Percentiles rank a stretch among this genome's conserved stretches.
phyloP scores from a whole-genome alignment of 2,329 filamentous ascomycete genomes.

The Colletotrichum cereale region DNA sequence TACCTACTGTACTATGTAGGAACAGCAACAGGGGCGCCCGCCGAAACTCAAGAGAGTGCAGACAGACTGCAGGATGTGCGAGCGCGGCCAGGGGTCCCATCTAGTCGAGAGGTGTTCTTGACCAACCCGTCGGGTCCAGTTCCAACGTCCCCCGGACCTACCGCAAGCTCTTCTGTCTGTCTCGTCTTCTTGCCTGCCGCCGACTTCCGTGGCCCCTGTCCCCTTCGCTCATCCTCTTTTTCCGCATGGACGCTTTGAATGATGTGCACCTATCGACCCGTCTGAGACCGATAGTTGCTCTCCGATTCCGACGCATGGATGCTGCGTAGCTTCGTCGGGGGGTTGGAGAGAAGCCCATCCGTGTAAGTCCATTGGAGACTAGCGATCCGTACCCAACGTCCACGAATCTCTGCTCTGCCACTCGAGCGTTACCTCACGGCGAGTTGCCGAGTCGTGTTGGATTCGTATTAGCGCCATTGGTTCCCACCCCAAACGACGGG shows the following conservation, averaged over 20 bases:
- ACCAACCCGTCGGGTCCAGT: constrained; percentile 37
- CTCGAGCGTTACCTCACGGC: constrained; percentile 14
- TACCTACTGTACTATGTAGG: too few relatives aligned
- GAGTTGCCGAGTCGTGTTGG: constrained; percentile 15
- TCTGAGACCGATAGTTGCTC: constrained; percentile 24
- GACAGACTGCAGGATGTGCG: constrained; percentile 19
- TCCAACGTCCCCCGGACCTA: constrained; percentile 32
- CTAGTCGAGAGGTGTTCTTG: constrained; percentile 21
- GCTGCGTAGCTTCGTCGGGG: constrained; percentile 7
- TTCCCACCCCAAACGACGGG: background rate
- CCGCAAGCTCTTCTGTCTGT: constrained; percentile 11
- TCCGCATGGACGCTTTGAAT: constrained; percentile 25
- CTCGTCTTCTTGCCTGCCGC: constrained; percentile 14
- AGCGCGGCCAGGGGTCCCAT: constrained; percentile 31
- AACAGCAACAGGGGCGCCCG: constrained; percentile 16
- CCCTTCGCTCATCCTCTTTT: background rate
- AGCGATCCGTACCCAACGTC: constrained; percentile 5
- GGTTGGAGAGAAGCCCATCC: constrained; percentile 12
- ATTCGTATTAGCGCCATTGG: constrained; percentile 5
- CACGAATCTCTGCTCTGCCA: constrained; percentile 11
- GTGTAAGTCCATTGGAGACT: constrained; percentile 41
- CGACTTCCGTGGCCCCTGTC: background rate
- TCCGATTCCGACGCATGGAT: constrained; percentile 27
- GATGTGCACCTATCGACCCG: constrained; percentile 23
- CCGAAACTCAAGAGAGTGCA: constrained; percentile 20